phyloP scores from a whole-genome alignment of 2,329 filamentous ascomycete genomes.

The Talaromyces albobiverticillius region DNA sequence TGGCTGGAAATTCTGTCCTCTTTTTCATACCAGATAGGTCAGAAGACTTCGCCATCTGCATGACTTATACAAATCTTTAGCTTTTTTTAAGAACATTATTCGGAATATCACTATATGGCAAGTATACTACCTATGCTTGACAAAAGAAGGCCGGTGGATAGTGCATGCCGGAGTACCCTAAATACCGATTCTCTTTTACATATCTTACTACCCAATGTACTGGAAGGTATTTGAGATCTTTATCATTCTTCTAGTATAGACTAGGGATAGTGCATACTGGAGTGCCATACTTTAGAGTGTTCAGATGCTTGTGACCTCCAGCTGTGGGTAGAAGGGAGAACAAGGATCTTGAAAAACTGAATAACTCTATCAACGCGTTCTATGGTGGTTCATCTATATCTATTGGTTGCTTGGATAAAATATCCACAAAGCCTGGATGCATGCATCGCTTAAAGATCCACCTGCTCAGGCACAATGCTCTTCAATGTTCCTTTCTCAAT shows the following conservation, averaged over 20 bases:
- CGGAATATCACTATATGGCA: background rate
- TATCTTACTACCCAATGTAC: no score
- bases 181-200: no score
- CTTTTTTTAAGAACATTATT: background rate
- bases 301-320: no score
- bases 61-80: conserved; percentile 1
- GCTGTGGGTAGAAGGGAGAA: no score
- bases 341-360: background rate
- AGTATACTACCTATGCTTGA: background rate
- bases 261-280: no score
- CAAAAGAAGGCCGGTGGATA: no score
- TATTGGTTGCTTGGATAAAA: background rate
- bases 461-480: conserved; percentile 72
- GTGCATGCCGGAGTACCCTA: no score
- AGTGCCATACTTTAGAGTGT: no score
- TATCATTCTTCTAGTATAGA: no score
- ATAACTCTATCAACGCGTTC: background rate
- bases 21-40: background rate
- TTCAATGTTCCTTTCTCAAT: conserved; percentile 61
- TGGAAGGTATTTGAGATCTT: no score
- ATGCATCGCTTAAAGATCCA: conserved; percentile 32
- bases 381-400: background rate
- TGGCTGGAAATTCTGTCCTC: no score
- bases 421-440: background rate
- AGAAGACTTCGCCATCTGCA: background rate